Evolutionary conservation across 805 yeast species (phyloP).

Genomic region (Saturnispora galanensis): DNA sequence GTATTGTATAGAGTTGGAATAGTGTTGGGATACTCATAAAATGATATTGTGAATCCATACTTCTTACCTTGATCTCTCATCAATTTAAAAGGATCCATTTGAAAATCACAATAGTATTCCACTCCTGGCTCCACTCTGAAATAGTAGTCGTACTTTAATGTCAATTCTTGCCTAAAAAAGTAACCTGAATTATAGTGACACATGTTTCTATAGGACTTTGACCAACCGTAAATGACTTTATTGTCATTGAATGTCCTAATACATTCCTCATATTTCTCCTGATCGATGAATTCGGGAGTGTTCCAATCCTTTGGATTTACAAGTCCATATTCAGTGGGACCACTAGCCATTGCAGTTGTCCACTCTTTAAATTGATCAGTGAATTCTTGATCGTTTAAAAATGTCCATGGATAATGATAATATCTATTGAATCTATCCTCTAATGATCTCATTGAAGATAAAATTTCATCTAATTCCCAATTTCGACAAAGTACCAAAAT

Average conservation of each 20-base stretch:
- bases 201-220: conserved; percentile 78
- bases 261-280: conserved; percentile 38
- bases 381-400: conserved; percentile 66
- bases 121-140: conserved; percentile 95
- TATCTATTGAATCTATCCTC: conserved; percentile 66
- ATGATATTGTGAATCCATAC: conserved; percentile 79
- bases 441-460: conserved; percentile 63
- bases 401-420: conserved; percentile 69
- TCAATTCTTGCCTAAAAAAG: conserved; percentile 70
- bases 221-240: conserved; percentile 54
- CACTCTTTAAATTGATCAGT: conserved; percentile 50
- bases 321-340: conserved; percentile 56
- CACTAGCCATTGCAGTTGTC: conserved; percentile 53
- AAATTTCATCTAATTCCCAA: conserved; percentile 64
- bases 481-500: conserved; percentile 82
- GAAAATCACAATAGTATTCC: conserved; percentile 78
- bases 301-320: conserved; percentile 70
- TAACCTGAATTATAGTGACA: conserved; percentile 90
- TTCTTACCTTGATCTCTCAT: conserved; percentile 68
- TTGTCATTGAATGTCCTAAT: conserved; percentile 35
- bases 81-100: conserved; percentile 76
- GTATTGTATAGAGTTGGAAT: conserved; percentile 79
- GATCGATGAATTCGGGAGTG: conserved; percentile 62
- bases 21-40: conserved; percentile 76
- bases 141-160: conserved; percentile 73